Percentiles rank a stretch among this genome's conserved stretches.
These are phyloP conservation scores for Kodamaea sp. DNA, from an alignment of 1,139 yeast genomes.

Conservation along the genomic window DNA sequence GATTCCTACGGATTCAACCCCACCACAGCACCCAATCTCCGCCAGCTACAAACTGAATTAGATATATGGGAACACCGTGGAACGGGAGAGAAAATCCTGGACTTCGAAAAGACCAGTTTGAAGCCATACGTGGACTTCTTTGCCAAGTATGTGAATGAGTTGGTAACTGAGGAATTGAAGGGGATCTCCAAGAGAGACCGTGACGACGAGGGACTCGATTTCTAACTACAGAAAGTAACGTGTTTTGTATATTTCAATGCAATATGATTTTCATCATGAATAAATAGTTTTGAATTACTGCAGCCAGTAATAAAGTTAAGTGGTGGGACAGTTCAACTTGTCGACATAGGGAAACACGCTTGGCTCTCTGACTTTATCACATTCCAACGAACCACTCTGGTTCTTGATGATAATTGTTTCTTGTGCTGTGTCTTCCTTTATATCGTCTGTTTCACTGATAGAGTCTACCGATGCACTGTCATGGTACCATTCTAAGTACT, in stretches of 20 bases:
- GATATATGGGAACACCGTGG: constrained; percentile 43
- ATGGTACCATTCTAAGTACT: constrained; percentile 74
- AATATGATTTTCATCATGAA: not conserved
- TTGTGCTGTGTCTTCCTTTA: constrained; percentile 8
- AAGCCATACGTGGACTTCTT: constrained; percentile 77
- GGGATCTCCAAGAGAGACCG: constrained; percentile 46
- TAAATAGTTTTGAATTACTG: not conserved
- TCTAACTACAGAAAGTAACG: constrained; percentile 20
- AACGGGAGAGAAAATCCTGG: constrained; percentile 28
- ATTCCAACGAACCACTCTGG: constrained; percentile 39
- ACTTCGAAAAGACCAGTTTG: constrained; percentile 68
- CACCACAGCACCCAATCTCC: constrained; percentile 73
- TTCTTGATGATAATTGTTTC: constrained; percentile 43
- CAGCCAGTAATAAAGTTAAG: not conserved
- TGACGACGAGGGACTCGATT: constrained; percentile 30
- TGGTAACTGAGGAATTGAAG: constrained; percentile 58
- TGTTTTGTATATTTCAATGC: not conserved
- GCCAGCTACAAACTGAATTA: constrained; percentile 57
- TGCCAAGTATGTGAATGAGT: constrained; percentile 56
- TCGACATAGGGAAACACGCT: constrained; percentile 13
- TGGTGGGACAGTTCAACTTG: constrained; percentile 20
- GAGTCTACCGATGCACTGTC: constrained; percentile 18
- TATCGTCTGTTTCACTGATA: constrained; percentile 2
- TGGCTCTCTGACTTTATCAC: constrained; percentile 13
- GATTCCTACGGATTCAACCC: constrained; percentile 70